Percentiles rank a stretch among this genome's conserved stretches.
These are phyloP conservation scores for Dunaliella primolecta DNA, from an alignment of 139 green algal species.

Conservation along the genomic window DNA sequence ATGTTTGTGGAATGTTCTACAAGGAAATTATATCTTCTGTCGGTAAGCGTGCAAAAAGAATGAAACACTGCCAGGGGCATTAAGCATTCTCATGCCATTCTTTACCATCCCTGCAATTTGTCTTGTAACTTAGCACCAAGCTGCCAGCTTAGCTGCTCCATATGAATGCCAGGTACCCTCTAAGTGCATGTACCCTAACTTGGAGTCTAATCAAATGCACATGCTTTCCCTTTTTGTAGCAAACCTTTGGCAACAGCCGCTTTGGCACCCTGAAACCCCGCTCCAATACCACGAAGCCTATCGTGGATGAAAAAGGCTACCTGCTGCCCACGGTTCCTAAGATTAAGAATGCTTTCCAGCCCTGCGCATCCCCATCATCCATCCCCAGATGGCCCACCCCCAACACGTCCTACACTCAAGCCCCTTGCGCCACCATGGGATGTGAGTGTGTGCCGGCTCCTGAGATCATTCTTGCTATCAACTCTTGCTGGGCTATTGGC, in stretches of 20 bases:
- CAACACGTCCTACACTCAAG: neutral
- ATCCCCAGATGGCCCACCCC: neutral
- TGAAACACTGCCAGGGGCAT: neutral
- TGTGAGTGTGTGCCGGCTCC: neutral
- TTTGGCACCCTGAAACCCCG: conserved; percentile 31
- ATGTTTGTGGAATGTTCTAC: no score
- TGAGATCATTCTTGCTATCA: no score
- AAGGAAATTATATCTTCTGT: no score
- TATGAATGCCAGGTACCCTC: no score
- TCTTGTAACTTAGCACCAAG: no score
- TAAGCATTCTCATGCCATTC: neutral
- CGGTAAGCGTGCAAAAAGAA: neutral
- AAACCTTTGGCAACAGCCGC: conserved; percentile 18
- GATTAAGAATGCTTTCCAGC: conserved; percentile 26
- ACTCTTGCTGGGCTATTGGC: no score
- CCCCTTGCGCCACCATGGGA: conserved; percentile 11
- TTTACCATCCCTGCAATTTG: conserved; percentile 1
- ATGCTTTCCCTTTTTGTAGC: neutral
- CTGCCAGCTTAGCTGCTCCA: no score
- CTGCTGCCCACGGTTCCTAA: conserved; percentile 31
- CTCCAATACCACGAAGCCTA: conserved; percentile 32
- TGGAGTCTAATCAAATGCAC: neutral
- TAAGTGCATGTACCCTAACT: no score
- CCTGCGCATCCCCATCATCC: neutral
- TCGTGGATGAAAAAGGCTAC: conserved; percentile 46